These are phyloP conservation scores for Tuctoria greenei DNA, from an alignment of 176 grass and related monocot genomes.

Conservation along the genomic window DNA sequence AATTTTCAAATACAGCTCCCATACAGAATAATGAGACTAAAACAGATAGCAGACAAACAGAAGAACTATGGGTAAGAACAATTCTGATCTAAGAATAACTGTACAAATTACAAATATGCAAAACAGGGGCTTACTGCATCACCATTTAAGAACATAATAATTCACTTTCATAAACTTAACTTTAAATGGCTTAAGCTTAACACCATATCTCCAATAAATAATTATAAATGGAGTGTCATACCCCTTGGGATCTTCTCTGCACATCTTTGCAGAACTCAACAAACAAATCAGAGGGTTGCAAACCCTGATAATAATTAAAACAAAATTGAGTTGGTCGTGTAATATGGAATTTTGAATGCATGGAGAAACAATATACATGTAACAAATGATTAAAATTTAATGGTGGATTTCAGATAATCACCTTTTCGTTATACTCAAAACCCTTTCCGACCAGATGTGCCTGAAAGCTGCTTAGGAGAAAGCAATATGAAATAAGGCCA, in stretches of 20 bases:
- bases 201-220: constrained; percentile 9
- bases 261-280: constrained; percentile 94
- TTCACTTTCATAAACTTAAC: neutral
- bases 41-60: neutral
- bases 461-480: constrained; percentile 61
- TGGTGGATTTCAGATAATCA: constrained; percentile 39
- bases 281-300: constrained; percentile 49
- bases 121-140: constrained; percentile 1
- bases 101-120: neutral
- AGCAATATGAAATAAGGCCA: constrained; percentile 43
- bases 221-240: constrained; percentile 36
- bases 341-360: constrained; percentile 13
- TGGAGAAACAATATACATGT: constrained; percentile 11
- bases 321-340: neutral
- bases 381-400: constrained; percentile 9
- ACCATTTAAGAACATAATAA: constrained; percentile 15
- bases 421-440: constrained; percentile 78
- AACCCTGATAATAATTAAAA: constrained; percentile 53
- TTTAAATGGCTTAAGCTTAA: constrained; percentile 12
- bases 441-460: constrained; percentile 57
- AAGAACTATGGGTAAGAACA: neutral
- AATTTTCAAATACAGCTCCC: constrained; percentile 18
- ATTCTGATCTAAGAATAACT: constrained; percentile 16
- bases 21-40: neutral
- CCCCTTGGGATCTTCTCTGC: constrained; percentile 73